Percentiles rank a stretch among this genome's conserved stretches.
Evolutionary conservation across 345 rosid genomes (phyloP).

Genomic region (Excoecaria cochinchinensis): DNA sequence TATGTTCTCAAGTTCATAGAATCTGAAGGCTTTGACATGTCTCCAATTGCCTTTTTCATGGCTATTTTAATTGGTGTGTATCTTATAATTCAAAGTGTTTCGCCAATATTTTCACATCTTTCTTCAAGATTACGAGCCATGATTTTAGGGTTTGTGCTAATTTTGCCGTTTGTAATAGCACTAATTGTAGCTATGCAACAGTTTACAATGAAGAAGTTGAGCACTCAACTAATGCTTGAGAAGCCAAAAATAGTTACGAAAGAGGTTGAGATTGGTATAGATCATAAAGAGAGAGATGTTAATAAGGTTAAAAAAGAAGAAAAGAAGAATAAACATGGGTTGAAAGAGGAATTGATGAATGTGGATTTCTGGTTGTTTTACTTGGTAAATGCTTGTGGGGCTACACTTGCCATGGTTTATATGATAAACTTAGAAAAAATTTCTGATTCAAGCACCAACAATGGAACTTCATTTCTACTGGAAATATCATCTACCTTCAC

Average conservation of each 20-base stretch:
- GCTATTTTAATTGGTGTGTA: conserved; percentile 11
- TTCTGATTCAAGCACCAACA: neutral
- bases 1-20: neutral
- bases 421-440: conserved; percentile 18
- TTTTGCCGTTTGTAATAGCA: conserved; percentile 6
- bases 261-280: neutral
- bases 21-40: neutral
- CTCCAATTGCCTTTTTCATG: neutral
- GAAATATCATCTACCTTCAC: conserved; percentile 14
- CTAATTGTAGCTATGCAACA: neutral
- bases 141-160: conserved; percentile 1
- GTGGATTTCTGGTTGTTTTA: conserved; percentile 24
- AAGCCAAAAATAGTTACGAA: neutral
- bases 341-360: neutral
- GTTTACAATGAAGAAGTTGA: neutral
- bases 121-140: neutral
- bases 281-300: neutral
- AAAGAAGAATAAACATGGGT: neutral
- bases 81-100: conserved; percentile 4
- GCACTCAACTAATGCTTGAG: neutral
- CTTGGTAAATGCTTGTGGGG: conserved; percentile 19
- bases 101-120: neutral
- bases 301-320: too few species aligned
- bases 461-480: conserved; percentile 8
- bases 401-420: conserved; percentile 16